These are phyloP conservation scores for Gracilaria vermiculophylla DNA, from an alignment of 23 red algal genomes.

Conservation along the genomic window DNA sequence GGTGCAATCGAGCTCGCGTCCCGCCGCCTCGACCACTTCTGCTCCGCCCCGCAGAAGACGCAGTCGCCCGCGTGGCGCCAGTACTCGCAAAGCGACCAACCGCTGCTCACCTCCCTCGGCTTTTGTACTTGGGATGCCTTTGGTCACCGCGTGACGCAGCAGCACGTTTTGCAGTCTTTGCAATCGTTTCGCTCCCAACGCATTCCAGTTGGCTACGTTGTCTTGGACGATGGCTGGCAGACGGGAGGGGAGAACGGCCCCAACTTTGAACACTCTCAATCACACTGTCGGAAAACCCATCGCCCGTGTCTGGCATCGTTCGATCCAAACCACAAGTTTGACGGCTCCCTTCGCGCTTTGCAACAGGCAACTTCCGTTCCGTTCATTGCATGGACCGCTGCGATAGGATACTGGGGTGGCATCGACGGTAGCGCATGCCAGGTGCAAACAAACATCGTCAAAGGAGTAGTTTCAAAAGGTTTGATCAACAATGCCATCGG, in stretches of 20 bases:
- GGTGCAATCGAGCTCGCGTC: neutral
- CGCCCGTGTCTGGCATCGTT: slow-evolving; percentile 10
- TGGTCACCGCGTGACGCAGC: slow-evolving; percentile 5
- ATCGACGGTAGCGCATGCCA: slow-evolving; percentile 4
- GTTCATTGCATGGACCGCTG: slow-evolving; percentile 48
- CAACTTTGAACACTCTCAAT: slow-evolving; percentile 24
- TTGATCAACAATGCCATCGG: slow-evolving; percentile 44
- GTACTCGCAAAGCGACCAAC: neutral
- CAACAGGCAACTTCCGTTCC: neutral
- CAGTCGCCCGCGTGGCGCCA: neutral
- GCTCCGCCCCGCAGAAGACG: slow-evolving; percentile 15
- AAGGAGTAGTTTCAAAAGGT: slow-evolving; percentile 30
- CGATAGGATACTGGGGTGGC: slow-evolving; percentile 75
- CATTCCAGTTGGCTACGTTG: slow-evolving; percentile 38
- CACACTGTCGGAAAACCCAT: neutral
- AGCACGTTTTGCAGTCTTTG: neutral
- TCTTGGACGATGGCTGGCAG: slow-evolving; percentile 84
- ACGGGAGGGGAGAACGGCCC: slow-evolving; percentile 9
- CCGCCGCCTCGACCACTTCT: neutral
- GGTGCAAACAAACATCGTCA: slow-evolving; percentile 14
- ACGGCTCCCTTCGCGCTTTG: neutral
- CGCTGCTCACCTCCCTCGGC: slow-evolving; percentile 18
- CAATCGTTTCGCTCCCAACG: neutral
- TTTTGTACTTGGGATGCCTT: slow-evolving; percentile 74
- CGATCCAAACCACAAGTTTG: slow-evolving; percentile 63